These are phyloP conservation scores for Discostella stelligeroides DNA, from an alignment of 108 stramenopile genomes.

Conservation along the genomic window DNA sequence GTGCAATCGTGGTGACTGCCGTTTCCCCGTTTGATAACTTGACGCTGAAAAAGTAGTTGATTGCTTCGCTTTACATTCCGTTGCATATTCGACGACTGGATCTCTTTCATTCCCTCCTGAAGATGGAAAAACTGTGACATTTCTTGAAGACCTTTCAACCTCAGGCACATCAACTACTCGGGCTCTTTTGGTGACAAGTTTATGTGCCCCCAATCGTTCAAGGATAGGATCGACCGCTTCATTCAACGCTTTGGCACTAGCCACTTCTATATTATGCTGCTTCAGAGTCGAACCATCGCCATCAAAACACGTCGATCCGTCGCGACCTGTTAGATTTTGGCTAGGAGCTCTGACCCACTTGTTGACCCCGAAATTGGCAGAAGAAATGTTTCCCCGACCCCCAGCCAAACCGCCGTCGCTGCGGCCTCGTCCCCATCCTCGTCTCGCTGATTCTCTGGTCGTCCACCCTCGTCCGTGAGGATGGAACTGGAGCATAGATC, in stretches of 20 bases:
- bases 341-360: conserved; percentile 33
- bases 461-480: no score
- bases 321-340: background rate
- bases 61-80: conserved; percentile 3
- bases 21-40: background rate
- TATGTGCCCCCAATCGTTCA: conserved; percentile 34
- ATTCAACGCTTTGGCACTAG: no score
- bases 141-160: background rate
- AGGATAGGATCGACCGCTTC: no score
- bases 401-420: background rate
- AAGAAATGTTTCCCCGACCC: background rate
- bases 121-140: conserved; percentile 4
- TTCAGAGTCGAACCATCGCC: background rate
- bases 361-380: background rate
- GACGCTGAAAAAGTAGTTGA: background rate
- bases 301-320: background rate
- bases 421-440: background rate
- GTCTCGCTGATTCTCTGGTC: background rate
- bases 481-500: no score
- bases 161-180: background rate
- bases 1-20: background rate
- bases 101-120: no score
- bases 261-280: no score
- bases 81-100: background rate
- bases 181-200: conserved; percentile 29